A percentile compares a stretch with the other conserved stretches of the same genome.
These are phyloP conservation scores for Harrya chromipes DNA, from an alignment of 768 basidiomycete genomes.

Conservation along the genomic window DNA sequence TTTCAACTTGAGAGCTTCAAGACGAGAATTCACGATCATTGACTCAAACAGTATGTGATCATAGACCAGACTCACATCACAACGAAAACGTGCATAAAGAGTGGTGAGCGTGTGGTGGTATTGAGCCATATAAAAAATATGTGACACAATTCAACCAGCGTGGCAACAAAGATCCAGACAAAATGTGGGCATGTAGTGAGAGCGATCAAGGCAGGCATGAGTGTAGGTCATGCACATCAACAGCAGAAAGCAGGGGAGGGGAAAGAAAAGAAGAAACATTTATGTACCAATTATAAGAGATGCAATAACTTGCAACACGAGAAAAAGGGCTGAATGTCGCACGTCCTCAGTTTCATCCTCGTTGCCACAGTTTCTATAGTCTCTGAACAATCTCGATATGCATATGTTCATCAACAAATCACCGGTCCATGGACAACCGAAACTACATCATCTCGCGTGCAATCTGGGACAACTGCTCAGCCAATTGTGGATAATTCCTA, in stretches of 20 bases:
- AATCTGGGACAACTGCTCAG: slow-evolving; percentile 55
- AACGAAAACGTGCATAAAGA: not conserved
- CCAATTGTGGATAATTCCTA: slow-evolving; percentile 80
- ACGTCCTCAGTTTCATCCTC: slow-evolving; percentile 6
- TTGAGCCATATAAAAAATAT: slow-evolving; percentile 6
- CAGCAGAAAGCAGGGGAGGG: too few relatives aligned
- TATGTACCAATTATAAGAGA: slow-evolving; percentile 7
- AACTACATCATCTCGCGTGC: slow-evolving; percentile 39
- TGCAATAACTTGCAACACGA: slow-evolving; percentile 6
- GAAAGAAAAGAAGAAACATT: not conserved
- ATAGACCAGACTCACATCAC: too few relatives aligned
- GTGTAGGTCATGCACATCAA: not conserved
- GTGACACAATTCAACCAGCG: slow-evolving; percentile 4
- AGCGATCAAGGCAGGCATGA: too few relatives aligned
- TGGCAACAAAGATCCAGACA: not conserved
- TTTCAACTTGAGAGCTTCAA: too few relatives aligned
- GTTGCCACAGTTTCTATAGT: slow-evolving; percentile 12
- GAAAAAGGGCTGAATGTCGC: not conserved
- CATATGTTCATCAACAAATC: slow-evolving; percentile 1
- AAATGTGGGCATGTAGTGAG: not conserved
- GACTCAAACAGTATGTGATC: too few relatives aligned
- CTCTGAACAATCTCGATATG: slow-evolving; percentile 6
- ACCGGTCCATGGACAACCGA: not conserved
- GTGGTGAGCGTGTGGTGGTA: slow-evolving; percentile 19
- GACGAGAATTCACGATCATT: too few relatives aligned